Base-by-base conservation (phyloP, 129 eudicot species). In the Lactuca saligna region DNA sequence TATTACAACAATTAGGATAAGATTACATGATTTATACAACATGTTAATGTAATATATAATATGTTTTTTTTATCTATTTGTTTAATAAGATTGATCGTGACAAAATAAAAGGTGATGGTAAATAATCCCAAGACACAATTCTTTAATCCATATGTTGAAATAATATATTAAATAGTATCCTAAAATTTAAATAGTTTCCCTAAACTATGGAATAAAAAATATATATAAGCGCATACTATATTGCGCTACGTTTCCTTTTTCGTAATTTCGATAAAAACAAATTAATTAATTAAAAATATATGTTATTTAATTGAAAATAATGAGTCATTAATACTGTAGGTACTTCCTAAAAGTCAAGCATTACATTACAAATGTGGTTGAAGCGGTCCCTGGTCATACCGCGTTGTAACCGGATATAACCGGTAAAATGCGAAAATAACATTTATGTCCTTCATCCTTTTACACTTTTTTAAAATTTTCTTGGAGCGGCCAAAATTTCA, bases 301-400 rank as follows among this genome's bases (percentile, higher is more conserved):
- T 70, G 20, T 7, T 62, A 72, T 63, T 62, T 33, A 53, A 72
- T 62, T 13, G 10, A 62, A 37, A 32, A 54, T 63, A 63, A 73
- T 54, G 78, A 63, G 38, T 63, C 65, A 73, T 64, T 63, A 73
- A 73, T 54, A 73, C 54, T 64, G 71, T 54, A 29, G 71, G 71
- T 73, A 63, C 54, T 11, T 54, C 63, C 8, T 54, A 54, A 73
- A 57, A 63, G 71, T 73, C 71, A 35, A 69, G 74, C 64, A 39
- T 69, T 56, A 39, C 31, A 54, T 42, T 73, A 57, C 17, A 38
- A 63, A 57, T 63, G 39, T 73, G 11, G 78, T 73, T 73, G 71
- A 73, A 54, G 78, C 55, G 56, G 78, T 63, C 71, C 78, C 35
- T 12, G 32, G 17, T 25, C 29, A 25, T 54, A 46, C 78, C 71